Base-by-base conservation (phyloP, 768 basidiomycete species). In the Phaeotremella skinneri region DNA sequence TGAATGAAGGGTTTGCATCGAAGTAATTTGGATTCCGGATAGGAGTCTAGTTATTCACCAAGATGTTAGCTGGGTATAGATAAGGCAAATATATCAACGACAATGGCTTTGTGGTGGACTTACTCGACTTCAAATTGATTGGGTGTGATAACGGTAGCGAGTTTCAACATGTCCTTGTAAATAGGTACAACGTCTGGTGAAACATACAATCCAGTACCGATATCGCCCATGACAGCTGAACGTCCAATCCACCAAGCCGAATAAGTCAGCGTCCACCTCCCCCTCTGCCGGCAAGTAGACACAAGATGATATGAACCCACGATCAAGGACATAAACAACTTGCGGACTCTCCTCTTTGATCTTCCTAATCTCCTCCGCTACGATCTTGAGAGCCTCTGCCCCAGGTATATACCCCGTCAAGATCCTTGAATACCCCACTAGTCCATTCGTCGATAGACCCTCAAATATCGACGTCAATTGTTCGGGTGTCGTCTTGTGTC, bases 101-200 rank as follows among this genome's bases (percentile, higher is more conserved):
- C n/a, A 13, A 20, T 25, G 3, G 37, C 1, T 9, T 30, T 31
- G 16, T 26, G 41, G 29, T 39, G 4, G 41, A 76, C 86, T 76
- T 73, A 93, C 91, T 98, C 94, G 61, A 88, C 89, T 80, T 99
- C 96, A 68, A 92, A 99, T 85, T 92, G 96, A 73, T 99, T 99
- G 0, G 96, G 96, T 0, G 96, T 91, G 64, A 97, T 97, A 49
- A 97, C 85, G 0, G 89, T 89, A 2, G 96, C 87, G 0, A 94
- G 80, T 6, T 41, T 20, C 7, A 81, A 68, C 79, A 92, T 83
- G 41, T 81, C 79, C 47, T 85, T 84, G 79, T 99, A 98, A 37
- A 90, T 82, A 0, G 91, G 90, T 59, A 98, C 80, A 7, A 92
- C 90, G 61, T 90, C 85, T 21, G 86, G 81, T 3, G 91, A 84